Base-by-base conservation (phyloP, 1,284 basidiomycete species). In the Sphaerobolus stellatus region DNA sequence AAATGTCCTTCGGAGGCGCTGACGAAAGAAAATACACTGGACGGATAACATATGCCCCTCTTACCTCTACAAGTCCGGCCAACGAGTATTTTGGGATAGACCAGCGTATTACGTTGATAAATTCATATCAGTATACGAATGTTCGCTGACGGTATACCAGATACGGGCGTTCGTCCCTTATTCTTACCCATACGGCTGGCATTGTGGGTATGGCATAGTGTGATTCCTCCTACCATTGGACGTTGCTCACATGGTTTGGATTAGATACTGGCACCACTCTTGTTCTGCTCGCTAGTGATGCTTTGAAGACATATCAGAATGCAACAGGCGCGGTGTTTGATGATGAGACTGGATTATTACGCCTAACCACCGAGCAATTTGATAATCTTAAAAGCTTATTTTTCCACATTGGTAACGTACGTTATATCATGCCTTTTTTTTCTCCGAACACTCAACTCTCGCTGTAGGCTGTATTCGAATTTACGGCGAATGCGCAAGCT, bases 331-430 rank as follows among this genome's bases (percentile, higher is more conserved):
- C 65, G 2, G 71, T 63, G 6, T 22, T 60, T 14, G 76, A 77
- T 61, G 25, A 34, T n/a, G 38, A 2, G 31, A 76, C 75, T 11
- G 76, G 75, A 28, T 64, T 81, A 22, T 75, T 87, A 38, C 76
- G 74, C 34, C 68, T 81, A 28, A 58, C 57, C 47, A 58, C 79
- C 50, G 18, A 43, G 22, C 22, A 9, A 20, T 71, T 72, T 1
- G 25, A 61, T 1, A 61, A 58, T 33, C 70, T 81, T 49, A 36
- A 75, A 63, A 71, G 67, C 59, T 61, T 80, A 51, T 62, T 71
- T 68, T 79, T 80, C 61, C 66, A 66, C 52, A 67, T 77, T 53
- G 72, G 69, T 56, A 62, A 67, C 41, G 74, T 75, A 54, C 48
- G 71, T 56, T 16, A 14, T 22, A 22, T 11, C 3, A 50, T 6